A percentile compares a stretch with the other conserved stretches of the same genome.
These are phyloP conservation scores for Lactarius evosmus DNA, from an alignment of 768 basidiomycete species.

Conservation along the genomic window DNA sequence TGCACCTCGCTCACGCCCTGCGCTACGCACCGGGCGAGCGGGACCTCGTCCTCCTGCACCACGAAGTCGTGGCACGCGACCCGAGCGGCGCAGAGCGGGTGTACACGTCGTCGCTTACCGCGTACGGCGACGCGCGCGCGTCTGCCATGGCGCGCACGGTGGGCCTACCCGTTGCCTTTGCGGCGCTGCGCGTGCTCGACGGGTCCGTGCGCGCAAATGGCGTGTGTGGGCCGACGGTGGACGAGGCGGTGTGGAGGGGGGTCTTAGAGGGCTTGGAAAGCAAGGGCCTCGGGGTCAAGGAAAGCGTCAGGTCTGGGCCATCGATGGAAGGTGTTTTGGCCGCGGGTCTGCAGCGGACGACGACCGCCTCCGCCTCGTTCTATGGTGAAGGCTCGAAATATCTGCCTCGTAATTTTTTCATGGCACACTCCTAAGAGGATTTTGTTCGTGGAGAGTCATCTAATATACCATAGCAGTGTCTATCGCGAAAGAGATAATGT, in stretches of 20 bases:
- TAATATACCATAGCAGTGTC: constrained; percentile 6
- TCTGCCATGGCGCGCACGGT: constrained; percentile 93
- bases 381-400: not conserved
- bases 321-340: constrained; percentile 38
- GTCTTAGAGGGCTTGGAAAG: constrained; percentile 61
- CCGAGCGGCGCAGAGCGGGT: constrained; percentile 41
- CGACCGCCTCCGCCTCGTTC: not conserved
- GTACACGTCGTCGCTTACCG: constrained; percentile 63
- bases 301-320: constrained; percentile 40
- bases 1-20: constrained; percentile 66
- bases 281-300: constrained; percentile 42
- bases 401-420: not conserved
- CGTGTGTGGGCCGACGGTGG: constrained; percentile 64
- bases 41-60: constrained; percentile 84
- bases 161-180: constrained; percentile 83
- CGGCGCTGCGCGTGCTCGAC: constrained; percentile 67
- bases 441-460: not conserved
- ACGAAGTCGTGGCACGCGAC: constrained; percentile 64
- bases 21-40: constrained; percentile 67
- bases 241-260: constrained; percentile 54
- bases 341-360: constrained; percentile 19
- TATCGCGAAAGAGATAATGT: not conserved
- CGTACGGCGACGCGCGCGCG: constrained; percentile 53
- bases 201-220: constrained; percentile 51
- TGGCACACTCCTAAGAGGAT: not conserved